phyloP scores from a whole-genome alignment of 257 asterid species.

The Solanum peruvianum region DNA sequence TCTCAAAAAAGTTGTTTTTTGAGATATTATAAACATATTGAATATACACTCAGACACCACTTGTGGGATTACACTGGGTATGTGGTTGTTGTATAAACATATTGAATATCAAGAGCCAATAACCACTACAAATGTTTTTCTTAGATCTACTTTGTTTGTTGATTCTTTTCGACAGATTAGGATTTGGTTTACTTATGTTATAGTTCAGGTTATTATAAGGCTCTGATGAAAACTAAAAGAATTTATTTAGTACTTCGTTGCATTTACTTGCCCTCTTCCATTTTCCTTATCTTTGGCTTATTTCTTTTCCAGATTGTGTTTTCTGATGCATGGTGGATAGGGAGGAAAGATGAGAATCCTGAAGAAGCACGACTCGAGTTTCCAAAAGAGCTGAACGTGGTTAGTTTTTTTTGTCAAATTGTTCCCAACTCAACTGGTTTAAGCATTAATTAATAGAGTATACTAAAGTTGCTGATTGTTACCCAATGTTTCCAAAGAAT shows the following conservation, averaged over 20 bases:
- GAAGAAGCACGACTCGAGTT: conserved; percentile 60
- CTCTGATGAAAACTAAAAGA: not conserved
- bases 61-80: not conserved
- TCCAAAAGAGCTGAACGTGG: conserved; percentile 63
- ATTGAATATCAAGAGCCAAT: not conserved
- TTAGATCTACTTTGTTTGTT: not conserved
- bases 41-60: not conserved
- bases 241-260: not conserved
- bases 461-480: not conserved
- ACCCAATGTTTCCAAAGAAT: not conserved
- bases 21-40: not conserved
- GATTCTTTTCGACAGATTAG: not conserved
- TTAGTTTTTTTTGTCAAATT: conserved; percentile 13
- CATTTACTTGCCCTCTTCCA: not conserved
- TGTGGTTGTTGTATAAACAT: not conserved
- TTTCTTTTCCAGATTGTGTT: conserved; percentile 56
- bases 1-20: not conserved
- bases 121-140: not conserved
- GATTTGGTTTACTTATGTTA: not conserved
- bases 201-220: not conserved
- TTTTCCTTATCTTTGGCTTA: not conserved
- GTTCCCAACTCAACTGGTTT: not conserved
- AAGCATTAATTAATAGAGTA: not conserved
- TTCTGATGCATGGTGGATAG: conserved; percentile 98
- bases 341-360: conserved; percentile 80